phyloP scores from a whole-genome alignment of 2,329 filamentous ascomycete genomes.

The Trichoderma sp. region DNA sequence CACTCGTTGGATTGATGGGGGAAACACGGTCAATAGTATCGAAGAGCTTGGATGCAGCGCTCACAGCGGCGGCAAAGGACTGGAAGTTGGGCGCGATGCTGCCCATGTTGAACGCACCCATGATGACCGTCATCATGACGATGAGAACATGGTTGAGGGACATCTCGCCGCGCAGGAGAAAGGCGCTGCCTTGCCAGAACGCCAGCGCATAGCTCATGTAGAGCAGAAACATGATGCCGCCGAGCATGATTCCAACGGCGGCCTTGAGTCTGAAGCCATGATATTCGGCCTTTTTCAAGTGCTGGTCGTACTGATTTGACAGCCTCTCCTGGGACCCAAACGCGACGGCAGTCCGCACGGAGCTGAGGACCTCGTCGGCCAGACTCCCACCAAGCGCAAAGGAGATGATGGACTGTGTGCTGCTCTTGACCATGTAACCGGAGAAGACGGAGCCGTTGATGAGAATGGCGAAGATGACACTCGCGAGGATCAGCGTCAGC shows the following conservation, averaged over 20 bases:
- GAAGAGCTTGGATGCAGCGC: slow-evolving; percentile 89
- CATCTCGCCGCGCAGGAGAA: slow-evolving; percentile 67
- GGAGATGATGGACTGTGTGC: slow-evolving; percentile 73
- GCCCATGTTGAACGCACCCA: slow-evolving; percentile 87
- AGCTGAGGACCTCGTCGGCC: slow-evolving; percentile 92
- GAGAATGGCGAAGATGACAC: slow-evolving; percentile 79
- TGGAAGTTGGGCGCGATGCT: slow-evolving; percentile 85
- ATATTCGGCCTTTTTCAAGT: slow-evolving; percentile 71
- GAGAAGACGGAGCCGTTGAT: slow-evolving; percentile 74
- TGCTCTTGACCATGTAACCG: slow-evolving; percentile 76
- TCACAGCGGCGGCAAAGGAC: slow-evolving; percentile 80
- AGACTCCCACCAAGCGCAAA: slow-evolving; percentile 86
- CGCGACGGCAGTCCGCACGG: slow-evolving; percentile 86
- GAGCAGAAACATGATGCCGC: slow-evolving; percentile 78
- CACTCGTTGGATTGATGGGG: slow-evolving; percentile 74
- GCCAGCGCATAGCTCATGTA: slow-evolving; percentile 86
- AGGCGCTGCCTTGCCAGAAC: slow-evolving; percentile 85
- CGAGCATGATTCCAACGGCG: slow-evolving; percentile 75
- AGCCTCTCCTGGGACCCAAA: slow-evolving; percentile 93
- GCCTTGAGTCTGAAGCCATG: slow-evolving; percentile 77
- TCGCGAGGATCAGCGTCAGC: slow-evolving; percentile 82
- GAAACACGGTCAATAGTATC: slow-evolving; percentile 88
- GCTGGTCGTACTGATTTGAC: slow-evolving; percentile 79
- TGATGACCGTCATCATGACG: slow-evolving; percentile 87
- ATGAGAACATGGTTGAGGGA: slow-evolving; percentile 73